Conservation (phyloP, 768 basidiomycete genomes). For the Guyanaporus albipodus region DNA sequence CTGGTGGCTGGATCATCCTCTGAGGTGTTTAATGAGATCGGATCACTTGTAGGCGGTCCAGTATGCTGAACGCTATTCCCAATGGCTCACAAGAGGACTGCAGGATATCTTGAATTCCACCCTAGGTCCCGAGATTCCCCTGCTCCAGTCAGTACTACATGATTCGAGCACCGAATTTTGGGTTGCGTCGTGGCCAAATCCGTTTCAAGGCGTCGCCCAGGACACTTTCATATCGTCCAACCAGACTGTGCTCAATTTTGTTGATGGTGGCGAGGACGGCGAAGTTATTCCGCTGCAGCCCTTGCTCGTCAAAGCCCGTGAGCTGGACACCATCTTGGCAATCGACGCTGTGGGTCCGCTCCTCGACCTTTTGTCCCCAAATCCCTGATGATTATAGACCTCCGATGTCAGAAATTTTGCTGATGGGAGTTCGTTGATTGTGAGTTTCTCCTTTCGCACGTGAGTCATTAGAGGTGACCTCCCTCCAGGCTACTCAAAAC, state of each 20-base stretch:
- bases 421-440: conserved; percentile 26
- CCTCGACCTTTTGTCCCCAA: background rate
- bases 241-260: conserved; percentile 32
- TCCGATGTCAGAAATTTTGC: conserved; percentile 18
- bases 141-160: conserved; percentile 21
- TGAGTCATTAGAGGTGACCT: background rate
- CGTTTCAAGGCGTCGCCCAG: conserved; percentile 35
- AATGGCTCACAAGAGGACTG: no score
- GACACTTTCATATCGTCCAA: conserved; percentile 32
- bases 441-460: conserved; percentile 3
- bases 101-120: no score
- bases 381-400: conserved; percentile 5
- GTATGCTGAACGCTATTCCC: no score
- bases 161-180: conserved; percentile 27
- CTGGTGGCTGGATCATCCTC: conserved; percentile 40
- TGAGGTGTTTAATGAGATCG: conserved; percentile 33
- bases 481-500: conserved; percentile 32
- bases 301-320: conserved; percentile 43
- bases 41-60: no score
- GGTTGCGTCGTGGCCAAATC: conserved; percentile 34
- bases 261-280: conserved; percentile 42
- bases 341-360: conserved; percentile 38
- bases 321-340: conserved; percentile 47
- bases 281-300: conserved; percentile 48
- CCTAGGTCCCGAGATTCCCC: no score